Percentiles rank a stretch among this genome's conserved stretches.
Evolutionary conservation across 768 basidiomycete species (phyloP).

Genomic region (Lactifluus volemus): DNA sequence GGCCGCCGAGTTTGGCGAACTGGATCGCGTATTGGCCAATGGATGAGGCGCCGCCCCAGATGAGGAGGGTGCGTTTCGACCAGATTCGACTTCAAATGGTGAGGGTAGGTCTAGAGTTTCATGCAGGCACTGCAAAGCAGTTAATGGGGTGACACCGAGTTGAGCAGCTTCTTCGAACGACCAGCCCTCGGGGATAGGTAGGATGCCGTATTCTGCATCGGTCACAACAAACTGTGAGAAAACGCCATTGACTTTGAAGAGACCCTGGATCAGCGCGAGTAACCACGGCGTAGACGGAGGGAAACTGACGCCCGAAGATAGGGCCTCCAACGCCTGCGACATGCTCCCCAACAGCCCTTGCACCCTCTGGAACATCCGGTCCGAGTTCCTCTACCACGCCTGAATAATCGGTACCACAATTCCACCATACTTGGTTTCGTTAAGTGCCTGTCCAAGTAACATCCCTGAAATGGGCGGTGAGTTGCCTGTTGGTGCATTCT

Average conservation of each 20-base stretch:
- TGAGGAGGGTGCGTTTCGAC: not conserved
- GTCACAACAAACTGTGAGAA: slow-evolving; percentile 13
- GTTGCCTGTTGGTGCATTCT: not conserved
- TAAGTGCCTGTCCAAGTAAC: not conserved
- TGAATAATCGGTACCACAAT: slow-evolving; percentile 15
- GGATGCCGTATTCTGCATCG: not conserved
- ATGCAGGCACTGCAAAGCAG: slow-evolving; percentile 15
- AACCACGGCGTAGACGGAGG: not conserved
- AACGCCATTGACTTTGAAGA: slow-evolving; percentile 1
- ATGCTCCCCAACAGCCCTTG: slow-evolving; percentile 16
- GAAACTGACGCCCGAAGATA: not conserved
- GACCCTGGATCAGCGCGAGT: not conserved
- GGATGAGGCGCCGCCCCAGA: slow-evolving; percentile 23
- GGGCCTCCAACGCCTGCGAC: slow-evolving; percentile 14
- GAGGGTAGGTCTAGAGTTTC: slow-evolving; percentile 11
- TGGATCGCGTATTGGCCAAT: slow-evolving; percentile 30
- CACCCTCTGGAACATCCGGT: slow-evolving; percentile 8
- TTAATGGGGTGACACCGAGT: slow-evolving; percentile 13
- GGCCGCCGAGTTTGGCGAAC: slow-evolving; percentile 27
- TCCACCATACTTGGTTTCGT: not conserved
- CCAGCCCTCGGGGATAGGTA: slow-evolving; percentile 11
- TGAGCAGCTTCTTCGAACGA: slow-evolving; percentile 18
- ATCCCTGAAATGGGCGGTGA: not conserved
- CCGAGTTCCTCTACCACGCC: slow-evolving; percentile 17
- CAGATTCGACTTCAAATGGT: not conserved